These are phyloP conservation scores for Ophiostoma sp. DNA, from an alignment of 2,329 filamentous ascomycete genomes.

Conservation along the genomic window DNA sequence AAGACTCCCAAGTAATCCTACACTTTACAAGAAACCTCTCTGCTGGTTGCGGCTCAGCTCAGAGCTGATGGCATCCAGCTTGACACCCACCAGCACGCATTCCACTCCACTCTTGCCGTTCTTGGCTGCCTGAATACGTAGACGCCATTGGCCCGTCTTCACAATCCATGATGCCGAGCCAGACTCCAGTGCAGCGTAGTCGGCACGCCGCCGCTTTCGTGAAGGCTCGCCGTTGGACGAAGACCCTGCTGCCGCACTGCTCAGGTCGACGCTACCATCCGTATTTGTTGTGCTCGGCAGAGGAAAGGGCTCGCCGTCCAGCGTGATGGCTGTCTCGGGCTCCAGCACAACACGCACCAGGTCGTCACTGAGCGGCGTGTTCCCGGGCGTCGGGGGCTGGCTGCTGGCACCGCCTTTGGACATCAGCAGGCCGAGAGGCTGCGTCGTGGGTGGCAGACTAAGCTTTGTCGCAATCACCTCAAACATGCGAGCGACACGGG, in stretches of 20 bases:
- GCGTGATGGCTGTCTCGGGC: conserved; percentile 50
- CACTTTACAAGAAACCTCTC: conserved; percentile 53
- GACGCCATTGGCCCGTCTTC: conserved; percentile 63
- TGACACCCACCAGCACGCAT: conserved; percentile 68
- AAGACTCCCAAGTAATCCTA: background rate
- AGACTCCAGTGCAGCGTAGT: conserved; percentile 28
- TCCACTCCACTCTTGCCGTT: conserved; percentile 55
- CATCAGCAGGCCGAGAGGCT: conserved; percentile 27
- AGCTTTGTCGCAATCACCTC: conserved; percentile 78
- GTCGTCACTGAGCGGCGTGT: conserved; percentile 64
- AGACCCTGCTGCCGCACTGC: background rate
- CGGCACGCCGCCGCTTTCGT: conserved; percentile 36
- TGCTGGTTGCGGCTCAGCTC: conserved; percentile 61
- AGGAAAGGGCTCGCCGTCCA: conserved; percentile 51
- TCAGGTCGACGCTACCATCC: conserved; percentile 22
- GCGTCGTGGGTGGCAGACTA: conserved; percentile 54
- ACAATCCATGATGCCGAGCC: conserved; percentile 54
- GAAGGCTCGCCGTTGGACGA: conserved; percentile 26
- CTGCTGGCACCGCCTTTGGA: conserved; percentile 50
- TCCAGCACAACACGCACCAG: conserved; percentile 61
- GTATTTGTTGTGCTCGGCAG: conserved; percentile 20
- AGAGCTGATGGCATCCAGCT: conserved; percentile 64
- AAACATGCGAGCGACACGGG: conserved; percentile 66
- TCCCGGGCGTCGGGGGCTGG: conserved; percentile 60
- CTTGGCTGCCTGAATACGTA: conserved; percentile 54